A percentile compares a stretch with the other conserved stretches of the same genome.
phyloP scores from a whole-genome alignment of 208 protist species.

The Giardia duodenalis region DNA sequence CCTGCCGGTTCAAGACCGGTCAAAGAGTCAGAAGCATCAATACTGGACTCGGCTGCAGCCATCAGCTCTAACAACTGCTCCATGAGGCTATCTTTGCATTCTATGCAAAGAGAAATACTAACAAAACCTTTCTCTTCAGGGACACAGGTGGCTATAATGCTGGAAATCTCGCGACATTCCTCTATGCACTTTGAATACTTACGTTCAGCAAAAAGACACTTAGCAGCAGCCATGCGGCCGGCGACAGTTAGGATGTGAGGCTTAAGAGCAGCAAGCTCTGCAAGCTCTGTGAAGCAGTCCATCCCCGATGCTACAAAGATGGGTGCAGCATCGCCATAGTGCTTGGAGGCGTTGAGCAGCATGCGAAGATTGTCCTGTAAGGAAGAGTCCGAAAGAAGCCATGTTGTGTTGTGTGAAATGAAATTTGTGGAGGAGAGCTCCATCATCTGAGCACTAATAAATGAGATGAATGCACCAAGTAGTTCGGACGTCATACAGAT shows the following conservation, averaged over 20 bases:
- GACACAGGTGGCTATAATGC: not conserved
- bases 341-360: not conserved
- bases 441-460: no score
- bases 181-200: not conserved
- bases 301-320: not conserved
- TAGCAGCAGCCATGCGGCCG: not conserved
- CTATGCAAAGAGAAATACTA: not conserved
- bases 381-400: not conserved
- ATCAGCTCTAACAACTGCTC: not conserved
- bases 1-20: not conserved
- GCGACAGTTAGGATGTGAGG: not conserved
- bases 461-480: no score
- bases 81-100: not conserved
- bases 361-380: not conserved
- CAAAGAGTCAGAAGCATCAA: not conserved
- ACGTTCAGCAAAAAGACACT: not conserved
- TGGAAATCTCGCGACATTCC: not conserved
- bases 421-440: no score
- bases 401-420: not conserved
- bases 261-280: not conserved
- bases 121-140: not conserved
- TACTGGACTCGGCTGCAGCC: not conserved
- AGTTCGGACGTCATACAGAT: no score
- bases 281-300: not conserved
- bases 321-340: not conserved